Evolutionary conservation across 2,329 filamentous ascomycete species (phyloP), one percentile per base, ranked within the genome.

Genomic region (Colletotrichum karsti): DNA sequence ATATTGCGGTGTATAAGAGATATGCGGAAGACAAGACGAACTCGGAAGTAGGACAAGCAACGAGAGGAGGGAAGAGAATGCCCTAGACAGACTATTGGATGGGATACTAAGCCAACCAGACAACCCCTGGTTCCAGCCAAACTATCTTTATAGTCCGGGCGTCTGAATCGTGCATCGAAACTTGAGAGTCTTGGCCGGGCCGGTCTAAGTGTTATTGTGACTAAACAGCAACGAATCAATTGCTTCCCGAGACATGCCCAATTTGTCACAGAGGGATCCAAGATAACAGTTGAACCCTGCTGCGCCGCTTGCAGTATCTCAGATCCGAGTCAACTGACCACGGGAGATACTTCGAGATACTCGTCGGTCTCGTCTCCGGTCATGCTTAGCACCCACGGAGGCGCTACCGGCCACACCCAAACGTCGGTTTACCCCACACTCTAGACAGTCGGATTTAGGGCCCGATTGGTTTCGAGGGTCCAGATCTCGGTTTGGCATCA

Each of bases 11-110:
- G 15, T 95, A 94, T 77, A 85, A 86, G 77, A 78, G 89, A 67
- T 92, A 92, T 80, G 89, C 89, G 0, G 88, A 92, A 56, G 88
- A 92, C 74, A 87, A 84, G 22, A 90, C 90, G 15, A 84, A 89
- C 72, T 90, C 87, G 20, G 81, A 89, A 73, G 84, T 91, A 20
- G 89, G 84, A 1, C 86, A 89, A 77, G 89, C 89, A 13, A 91
- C 87, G 4, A 83, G 92, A 71, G 82, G 85, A 66, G 91, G 92
- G 0, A 84, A 83, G 63, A 86, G 82, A 10, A 84, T 94, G 63
- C 91, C 92, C 5, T 91, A 24, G 42, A 33, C 2, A 35, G 6
- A 5, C 8, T 6, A 42, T 15, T 20, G 7, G 33, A 4, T 41
- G 13, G 10, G 12, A 28, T 5, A 22, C 13, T 18, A 13, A 33